Conservation (phyloP, 2,329 filamentous ascomycete genomes). For the Thermochaetoides dissita region DNA sequence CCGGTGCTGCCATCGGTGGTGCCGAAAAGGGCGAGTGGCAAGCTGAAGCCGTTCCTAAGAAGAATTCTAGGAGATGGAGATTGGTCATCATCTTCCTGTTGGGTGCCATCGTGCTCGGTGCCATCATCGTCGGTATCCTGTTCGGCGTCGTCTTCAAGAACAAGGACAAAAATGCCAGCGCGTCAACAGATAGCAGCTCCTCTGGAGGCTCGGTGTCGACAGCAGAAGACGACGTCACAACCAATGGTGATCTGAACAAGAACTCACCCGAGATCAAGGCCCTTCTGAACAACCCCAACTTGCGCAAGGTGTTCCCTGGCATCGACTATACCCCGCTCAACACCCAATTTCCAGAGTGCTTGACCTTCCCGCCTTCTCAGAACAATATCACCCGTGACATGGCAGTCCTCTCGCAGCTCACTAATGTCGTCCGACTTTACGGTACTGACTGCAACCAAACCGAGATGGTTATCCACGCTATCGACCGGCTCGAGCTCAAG, state of each 20-base stretch:
- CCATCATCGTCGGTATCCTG: constrained; percentile 57
- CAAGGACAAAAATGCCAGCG: constrained; percentile 17
- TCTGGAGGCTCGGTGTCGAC: constrained; percentile 26
- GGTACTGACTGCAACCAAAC: constrained; percentile 97
- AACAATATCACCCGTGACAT: constrained; percentile 91
- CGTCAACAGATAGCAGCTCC: constrained; percentile 5
- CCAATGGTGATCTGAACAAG: constrained; percentile 58
- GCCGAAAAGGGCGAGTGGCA: constrained; percentile 56
- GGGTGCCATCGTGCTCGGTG: constrained; percentile 45
- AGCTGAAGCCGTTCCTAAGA: constrained; percentile 34
- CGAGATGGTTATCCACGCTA: constrained; percentile 76
- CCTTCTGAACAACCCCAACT: constrained; percentile 62
- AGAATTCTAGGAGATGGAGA: constrained; percentile 50
- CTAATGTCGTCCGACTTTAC: constrained; percentile 76
- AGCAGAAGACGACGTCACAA: constrained; percentile 42
- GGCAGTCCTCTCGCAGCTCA: constrained; percentile 79
- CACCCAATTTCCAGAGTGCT: constrained; percentile 75
- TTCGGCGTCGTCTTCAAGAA: constrained; percentile 56
- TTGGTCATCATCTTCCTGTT: constrained; percentile 45
- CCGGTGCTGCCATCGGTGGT: constrained; percentile 14
- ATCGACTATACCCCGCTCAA: constrained; percentile 93
- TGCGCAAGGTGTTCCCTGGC: constrained; percentile 89
- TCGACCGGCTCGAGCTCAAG: constrained; percentile 58
- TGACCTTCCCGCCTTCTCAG: constrained; percentile 65
- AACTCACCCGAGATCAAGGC: constrained; percentile 67